Percentiles rank a stretch among this genome's conserved stretches.
Conservation (phyloP, 345 rosid genomes). For the Carallia pectinifolia region DNA sequence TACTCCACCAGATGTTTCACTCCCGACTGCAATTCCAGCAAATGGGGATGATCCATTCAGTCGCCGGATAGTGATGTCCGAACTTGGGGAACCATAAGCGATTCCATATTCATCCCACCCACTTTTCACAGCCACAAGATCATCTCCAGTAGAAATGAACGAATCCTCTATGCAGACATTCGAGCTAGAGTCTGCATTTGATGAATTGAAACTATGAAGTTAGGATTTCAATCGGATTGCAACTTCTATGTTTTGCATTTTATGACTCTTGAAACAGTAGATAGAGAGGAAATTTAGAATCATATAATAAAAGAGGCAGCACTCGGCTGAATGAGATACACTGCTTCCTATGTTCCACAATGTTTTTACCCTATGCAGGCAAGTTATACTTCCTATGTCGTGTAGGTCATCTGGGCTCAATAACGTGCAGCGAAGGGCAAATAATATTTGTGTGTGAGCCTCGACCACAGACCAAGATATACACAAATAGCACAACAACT, state of each 20-base stretch:
- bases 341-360: no score
- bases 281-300: no score
- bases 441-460: not conserved
- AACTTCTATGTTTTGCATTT: not conserved
- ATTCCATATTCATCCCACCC: constrained; percentile 98
- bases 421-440: not conserved
- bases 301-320: no score
- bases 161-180: constrained; percentile 97
- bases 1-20: constrained; percentile 93
- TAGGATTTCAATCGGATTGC: no score
- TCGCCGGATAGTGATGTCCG: constrained; percentile 75
- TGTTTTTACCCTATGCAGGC: no score
- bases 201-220: not conserved
- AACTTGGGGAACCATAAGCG: constrained; percentile 71
- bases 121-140: constrained; percentile 79
- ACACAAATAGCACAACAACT: not conserved
- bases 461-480: not conserved
- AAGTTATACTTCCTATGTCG: no score
- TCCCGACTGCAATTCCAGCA: constrained; percentile 84
- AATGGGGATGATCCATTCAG: constrained; percentile 83
- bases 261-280: not conserved
- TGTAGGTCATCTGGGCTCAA: no score
- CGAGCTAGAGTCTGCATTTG: constrained; percentile 65
- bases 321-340: no score
- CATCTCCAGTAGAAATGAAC: constrained; percentile 83